phyloP scores from a whole-genome alignment of 2,329 filamentous ascomycete species.

The Akanthomyces lecanii region DNA sequence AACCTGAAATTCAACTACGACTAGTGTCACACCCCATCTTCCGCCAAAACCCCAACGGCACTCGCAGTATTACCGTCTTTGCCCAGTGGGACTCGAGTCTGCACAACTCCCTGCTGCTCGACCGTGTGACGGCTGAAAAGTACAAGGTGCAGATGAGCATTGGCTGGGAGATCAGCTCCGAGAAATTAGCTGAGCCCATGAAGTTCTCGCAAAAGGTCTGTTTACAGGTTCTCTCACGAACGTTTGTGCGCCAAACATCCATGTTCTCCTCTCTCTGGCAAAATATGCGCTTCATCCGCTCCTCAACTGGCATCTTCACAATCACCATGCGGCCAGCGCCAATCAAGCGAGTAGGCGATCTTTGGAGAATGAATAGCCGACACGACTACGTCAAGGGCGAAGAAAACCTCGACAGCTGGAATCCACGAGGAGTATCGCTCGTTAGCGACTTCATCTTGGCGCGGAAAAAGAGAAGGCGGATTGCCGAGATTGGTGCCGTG shows the following conservation, averaged over 20 bases:
- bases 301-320: slow-evolving; percentile 81
- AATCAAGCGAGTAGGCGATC: slow-evolving; percentile 84
- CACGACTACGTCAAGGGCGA: slow-evolving; percentile 97
- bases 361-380: slow-evolving; percentile 94
- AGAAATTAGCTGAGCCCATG: slow-evolving; percentile 83
- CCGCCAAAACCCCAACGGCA: slow-evolving; percentile 84
- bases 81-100: slow-evolving; percentile 96
- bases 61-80: slow-evolving; percentile 77
- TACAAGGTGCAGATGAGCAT: slow-evolving; percentile 86
- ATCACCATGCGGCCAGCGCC: slow-evolving; percentile 81
- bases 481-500: slow-evolving; percentile 75
- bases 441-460: slow-evolving; percentile 81
- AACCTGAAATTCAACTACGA: slow-evolving; percentile 72
- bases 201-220: slow-evolving; percentile 76
- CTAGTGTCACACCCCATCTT: slow-evolving; percentile 74
- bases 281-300: slow-evolving; percentile 78
- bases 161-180: slow-evolving; percentile 79
- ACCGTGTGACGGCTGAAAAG: slow-evolving; percentile 87
- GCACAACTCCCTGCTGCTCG: slow-evolving; percentile 87
- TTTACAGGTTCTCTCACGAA: slow-evolving; percentile 78
- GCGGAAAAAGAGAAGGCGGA: slow-evolving; percentile 67
- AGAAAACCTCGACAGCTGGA: slow-evolving; percentile 79
- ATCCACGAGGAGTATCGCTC: slow-evolving; percentile 81
- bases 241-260: slow-evolving; percentile 79
- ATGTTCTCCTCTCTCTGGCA: slow-evolving; percentile 87